Base-by-base conservation (phyloP, 768 basidiomycete species). In the Podaxis sp. region DNA sequence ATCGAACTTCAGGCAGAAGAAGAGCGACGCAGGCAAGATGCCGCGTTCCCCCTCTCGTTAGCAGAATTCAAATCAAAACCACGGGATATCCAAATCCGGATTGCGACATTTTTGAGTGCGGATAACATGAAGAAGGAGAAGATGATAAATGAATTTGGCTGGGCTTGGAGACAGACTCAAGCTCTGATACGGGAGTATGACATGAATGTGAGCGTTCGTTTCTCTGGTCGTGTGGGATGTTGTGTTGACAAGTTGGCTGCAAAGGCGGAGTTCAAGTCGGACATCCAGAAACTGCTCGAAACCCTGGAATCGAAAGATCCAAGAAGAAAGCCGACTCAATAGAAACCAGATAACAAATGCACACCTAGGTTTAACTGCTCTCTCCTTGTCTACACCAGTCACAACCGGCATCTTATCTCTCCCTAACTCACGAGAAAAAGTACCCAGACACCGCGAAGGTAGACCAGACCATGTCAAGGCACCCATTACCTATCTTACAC, bases 121-220 rank as follows among this genome's bases (percentile, higher is more conserved):
- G 59, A 63, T 48, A 25, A 7, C n/a, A n/a, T 13, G 14, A 57
- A 37, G 23, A 55, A 47, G 44, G 63, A 63, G n/a, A 42, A 18
- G 47, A 61, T 63, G 63, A 56, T 61, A 59, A 50, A 42, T 18
- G 50, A 63, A 18, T 63, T 61, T 53, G 55, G 54, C 4, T 63
- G 63, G 63, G 50, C 59, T 2, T 63, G 55, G 59, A 51, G 55
- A 53, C 38, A 55, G 42, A 59, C 58, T 23, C 27, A 60, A 6
- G 25, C 48, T 4, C n/a, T 63, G 40, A 48, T 37, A 23, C 6
- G 53, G n/a, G 59, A 63, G 18, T 57, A 42, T 48, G 38, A 18
- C 4, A 46, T 10, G 25, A 56, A 60, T 37, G 62, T 63, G 42
- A 60, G 62, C 35, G 32, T 38, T 59, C 14, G 21, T 38, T 59